These are phyloP conservation scores for Ophiostoma pallidulum DNA, from an alignment of 2,329 filamentous ascomycete genomes.

Conservation along the genomic window DNA sequence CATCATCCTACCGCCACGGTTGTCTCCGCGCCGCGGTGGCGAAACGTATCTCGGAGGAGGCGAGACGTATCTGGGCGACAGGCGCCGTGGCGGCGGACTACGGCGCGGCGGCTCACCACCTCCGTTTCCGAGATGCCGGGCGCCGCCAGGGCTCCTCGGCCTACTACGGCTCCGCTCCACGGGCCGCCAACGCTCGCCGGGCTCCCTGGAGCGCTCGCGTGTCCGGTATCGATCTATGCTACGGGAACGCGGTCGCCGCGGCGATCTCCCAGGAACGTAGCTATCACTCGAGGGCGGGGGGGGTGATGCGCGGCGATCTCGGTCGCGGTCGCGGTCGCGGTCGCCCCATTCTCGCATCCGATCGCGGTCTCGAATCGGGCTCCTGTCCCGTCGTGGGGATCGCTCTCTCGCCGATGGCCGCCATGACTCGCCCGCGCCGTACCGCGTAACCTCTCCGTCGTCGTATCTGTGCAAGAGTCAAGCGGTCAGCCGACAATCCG, in stretches of 20 bases:
- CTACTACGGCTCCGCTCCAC: conserved; percentile 30
- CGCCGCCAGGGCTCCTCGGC: conserved; percentile 26
- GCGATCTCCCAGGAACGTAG: conserved; percentile 33
- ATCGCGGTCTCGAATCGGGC: conserved; percentile 23
- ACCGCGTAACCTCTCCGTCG: conserved; percentile 52
- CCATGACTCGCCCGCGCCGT: conserved; percentile 53
- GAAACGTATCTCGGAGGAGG: no score
- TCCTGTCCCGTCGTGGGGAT: conserved; percentile 31
- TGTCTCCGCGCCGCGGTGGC: conserved; percentile 32
- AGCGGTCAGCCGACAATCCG: no score
- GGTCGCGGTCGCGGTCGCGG: conserved; percentile 25
- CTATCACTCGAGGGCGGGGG: conserved; percentile 28
- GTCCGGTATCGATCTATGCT: conserved; percentile 31
- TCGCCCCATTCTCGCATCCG: conserved; percentile 24
- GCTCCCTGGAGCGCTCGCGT: conserved; percentile 29
- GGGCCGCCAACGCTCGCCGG: conserved; percentile 27
- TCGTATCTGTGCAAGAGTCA: conserved; percentile 37
- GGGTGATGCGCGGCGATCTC: conserved; percentile 26
- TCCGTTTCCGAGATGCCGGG: conserved; percentile 21
- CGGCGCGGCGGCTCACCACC: conserved; percentile 6
- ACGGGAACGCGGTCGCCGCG: conserved; percentile 31
- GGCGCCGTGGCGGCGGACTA: conserved; percentile 21
- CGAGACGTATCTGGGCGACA: conserved; percentile 29
- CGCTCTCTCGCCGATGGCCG: conserved; percentile 30
- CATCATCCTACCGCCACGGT: conserved; percentile 20